Conservation (phyloP, 306 rosid genomes). For the Bauhinia variegata region DNA sequence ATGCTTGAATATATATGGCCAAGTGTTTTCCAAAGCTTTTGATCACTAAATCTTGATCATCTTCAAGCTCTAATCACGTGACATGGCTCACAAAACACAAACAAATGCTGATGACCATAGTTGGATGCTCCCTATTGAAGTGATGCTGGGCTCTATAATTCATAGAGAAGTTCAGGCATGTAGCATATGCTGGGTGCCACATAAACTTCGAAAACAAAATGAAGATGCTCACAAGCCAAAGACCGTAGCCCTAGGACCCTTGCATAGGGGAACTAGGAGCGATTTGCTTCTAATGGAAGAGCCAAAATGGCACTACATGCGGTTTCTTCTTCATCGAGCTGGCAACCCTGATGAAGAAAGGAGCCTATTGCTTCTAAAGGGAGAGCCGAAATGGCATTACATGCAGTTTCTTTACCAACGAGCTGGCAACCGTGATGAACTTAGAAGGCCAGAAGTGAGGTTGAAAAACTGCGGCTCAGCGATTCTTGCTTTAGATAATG, state of each 20-base stretch:
- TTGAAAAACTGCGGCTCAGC: constrained; percentile 20
- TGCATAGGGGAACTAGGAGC: constrained; percentile 34
- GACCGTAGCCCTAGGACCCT: constrained; percentile 40
- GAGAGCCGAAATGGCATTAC: too few species aligned
- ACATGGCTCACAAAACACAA: too few species aligned
- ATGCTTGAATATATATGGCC: too few species aligned
- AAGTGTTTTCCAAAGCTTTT: too few species aligned
- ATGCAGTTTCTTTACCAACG: too few species aligned
- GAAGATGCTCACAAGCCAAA: constrained; percentile 43
- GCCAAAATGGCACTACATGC: constrained; percentile 43
- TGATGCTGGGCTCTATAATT: constrained; percentile 38
- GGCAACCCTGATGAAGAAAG: constrained; percentile 1
- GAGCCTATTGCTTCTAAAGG: too few species aligned
- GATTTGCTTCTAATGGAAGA: constrained; percentile 41
- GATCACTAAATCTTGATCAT: too few species aligned
- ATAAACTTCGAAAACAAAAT: constrained; percentile 29
- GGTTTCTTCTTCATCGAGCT: constrained; percentile 30
- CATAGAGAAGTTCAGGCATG: constrained; percentile 41
- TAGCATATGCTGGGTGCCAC: constrained; percentile 38
- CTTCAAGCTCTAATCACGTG: too few species aligned
- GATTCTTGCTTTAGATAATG: constrained; percentile 34
- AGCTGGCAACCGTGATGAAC: too few species aligned
- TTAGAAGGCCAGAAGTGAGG: neutral
- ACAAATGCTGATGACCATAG: neutral
- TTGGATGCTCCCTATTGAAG: constrained; percentile 39